Evolutionary conservation across 805 yeast species (phyloP), one percentile per base, ranked within the genome.

Genomic region (Hermanozyma aechmeae): DNA sequence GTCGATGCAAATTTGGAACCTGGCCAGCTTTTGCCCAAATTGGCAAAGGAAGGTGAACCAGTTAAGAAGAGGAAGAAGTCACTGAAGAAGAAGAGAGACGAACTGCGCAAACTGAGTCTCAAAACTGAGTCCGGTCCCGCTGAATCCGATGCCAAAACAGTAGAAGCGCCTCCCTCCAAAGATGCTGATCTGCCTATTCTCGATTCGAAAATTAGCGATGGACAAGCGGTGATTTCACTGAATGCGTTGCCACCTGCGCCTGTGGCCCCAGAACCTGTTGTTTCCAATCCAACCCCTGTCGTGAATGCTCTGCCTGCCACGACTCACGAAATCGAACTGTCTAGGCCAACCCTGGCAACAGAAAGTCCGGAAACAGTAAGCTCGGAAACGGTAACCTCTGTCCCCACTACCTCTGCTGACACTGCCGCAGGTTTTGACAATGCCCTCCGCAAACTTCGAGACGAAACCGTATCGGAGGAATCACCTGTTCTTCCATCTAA

Each of bases 1-100:
- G 32, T 42, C 4, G 44, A 39, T 3, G 28, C 38, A 5, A 44
- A 34, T 13, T 39, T 44, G 2, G 46, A 41, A 12, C 16, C 33
- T 2, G 44, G 37, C 13, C 10, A 33, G 13, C 40, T 37, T 12
- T 35, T 44, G 6, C 35, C 43, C 1, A 27, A 23, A 15, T 26
- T 33, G 12, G 38, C 38, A 25, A 33, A 33, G 18, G 21, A 18
- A 11, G 21, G 8, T 8, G 10, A 11, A 15, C 22, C 33, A 22
- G 16, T 30, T 19, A 21, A 23, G 26, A 24, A 15, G 16, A 18
- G 10, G 10, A 18, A 18, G 11, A 18, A 18, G 21, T 8, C 21
- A 18, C 11, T 11, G 10, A 18, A 18, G 11, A 18, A 18, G 21
- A 8, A 18, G 8, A n/a, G n/a, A n/a, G n/a, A n/a, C n/a, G n/a